Evolutionary conservation across 169 alveolate genomes (phyloP), one percentile per base, ranked within the genome.

Genomic region (Plasmodium adleri): DNA sequence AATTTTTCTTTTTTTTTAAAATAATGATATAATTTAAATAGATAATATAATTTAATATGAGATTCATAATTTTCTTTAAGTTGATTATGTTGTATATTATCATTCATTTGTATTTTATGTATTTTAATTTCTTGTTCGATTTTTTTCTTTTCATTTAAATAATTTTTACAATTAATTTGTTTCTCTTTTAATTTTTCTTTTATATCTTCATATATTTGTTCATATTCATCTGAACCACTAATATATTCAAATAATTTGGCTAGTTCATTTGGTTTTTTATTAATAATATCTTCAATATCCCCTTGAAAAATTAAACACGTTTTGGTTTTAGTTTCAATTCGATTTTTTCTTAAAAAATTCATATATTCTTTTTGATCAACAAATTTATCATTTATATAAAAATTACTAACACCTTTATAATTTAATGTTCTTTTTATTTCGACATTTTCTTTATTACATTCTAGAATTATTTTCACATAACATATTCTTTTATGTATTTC

Each of bases 251-350:
- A 96, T n/a, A 96, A 72, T 74, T 92, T 96, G 17, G 97, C 94
- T 15, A 97, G 86, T 78, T 97, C 98, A 8, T 90, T 94, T 45
- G 98, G 98, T 28, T 97, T 93, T 45, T 96, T 91, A 71, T 95
- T 88, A 28, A 98, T 96, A 39, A 95, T 78, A 71, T 94, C 96
- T 72, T 97, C 98, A 3, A 97, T 97, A 32, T 97, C 97, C 1
- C 99, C 99, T 94, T 97, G 98, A 54, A 96, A 96, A 17, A 97
- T 95, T 28, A 97, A 83, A 73, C 96, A 93, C 0, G 95, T 92
- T n/a, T 93, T 88, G 3, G 95, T 94, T 85, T 92, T 59, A 0
- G 95, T 92, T 76, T 94, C 93, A 13, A 94, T 94, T 62, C 94
- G 80, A 67, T 89, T 93, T 22, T 88, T 73, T 7, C 88, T 78